Conservation (phyloP, 345 rosid species). For the Camelina sativa region DNA sequence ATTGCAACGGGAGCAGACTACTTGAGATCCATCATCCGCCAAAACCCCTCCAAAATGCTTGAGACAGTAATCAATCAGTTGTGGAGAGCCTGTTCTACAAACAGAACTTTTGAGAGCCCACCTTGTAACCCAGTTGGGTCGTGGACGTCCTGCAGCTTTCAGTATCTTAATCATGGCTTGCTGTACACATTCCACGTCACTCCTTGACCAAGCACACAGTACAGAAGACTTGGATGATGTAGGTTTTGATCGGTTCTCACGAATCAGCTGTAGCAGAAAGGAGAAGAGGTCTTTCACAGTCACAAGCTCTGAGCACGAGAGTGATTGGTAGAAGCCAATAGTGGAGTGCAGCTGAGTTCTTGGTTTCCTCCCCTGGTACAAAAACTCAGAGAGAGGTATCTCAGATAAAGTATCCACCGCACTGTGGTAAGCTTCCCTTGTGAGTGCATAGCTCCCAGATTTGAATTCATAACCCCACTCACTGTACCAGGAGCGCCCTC, state of each 20-base stretch:
- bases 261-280: conserved; percentile 53
- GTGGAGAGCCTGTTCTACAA: conserved; percentile 57
- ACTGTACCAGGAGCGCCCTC: conserved; percentile 71
- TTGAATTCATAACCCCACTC: conserved; percentile 73
- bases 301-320: conserved; percentile 54
- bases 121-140: conserved; percentile 55
- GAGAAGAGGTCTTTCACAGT: conserved; percentile 65
- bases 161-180: conserved; percentile 58
- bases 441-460: conserved; percentile 67
- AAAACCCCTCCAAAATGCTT: conserved; percentile 58
- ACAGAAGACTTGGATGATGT: conserved; percentile 20
- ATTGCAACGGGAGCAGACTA: conserved; percentile 54
- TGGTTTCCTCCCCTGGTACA: conserved; percentile 50
- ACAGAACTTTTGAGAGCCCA: conserved; percentile 63
- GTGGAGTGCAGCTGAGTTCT: conserved; percentile 55
- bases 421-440: conserved; percentile 53
- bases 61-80: conserved; percentile 71
- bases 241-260: conserved; percentile 27
- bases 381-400: conserved; percentile 51
- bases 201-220: conserved; percentile 57
- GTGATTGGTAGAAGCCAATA: conserved; percentile 58
- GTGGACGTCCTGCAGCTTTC: conserved; percentile 43
- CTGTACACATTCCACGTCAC: conserved; percentile 60
- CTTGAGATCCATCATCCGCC: conserved; percentile 44
- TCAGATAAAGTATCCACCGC: conserved; percentile 55